These are phyloP conservation scores for Lathyrus tuberosus DNA, from an alignment of 306 rosid species.

Conservation along the genomic window DNA sequence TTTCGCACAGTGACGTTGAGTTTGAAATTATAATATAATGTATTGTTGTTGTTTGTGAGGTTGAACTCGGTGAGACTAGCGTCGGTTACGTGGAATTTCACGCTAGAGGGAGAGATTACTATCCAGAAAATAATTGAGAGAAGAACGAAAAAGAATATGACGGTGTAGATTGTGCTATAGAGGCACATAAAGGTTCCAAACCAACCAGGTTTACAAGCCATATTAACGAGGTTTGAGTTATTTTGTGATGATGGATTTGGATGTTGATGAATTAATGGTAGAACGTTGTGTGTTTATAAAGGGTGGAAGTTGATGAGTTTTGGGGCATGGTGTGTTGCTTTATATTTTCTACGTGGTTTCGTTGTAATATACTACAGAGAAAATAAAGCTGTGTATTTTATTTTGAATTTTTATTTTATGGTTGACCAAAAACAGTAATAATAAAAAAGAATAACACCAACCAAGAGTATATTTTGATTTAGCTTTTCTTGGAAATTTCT, in stretches of 20 bases:
- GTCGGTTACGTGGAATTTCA: constrained; percentile 37
- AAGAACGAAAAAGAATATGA: neutral
- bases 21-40: constrained; percentile 32
- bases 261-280: neutral
- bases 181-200: neutral
- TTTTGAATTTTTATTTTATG: too few species aligned
- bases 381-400: too few species aligned
- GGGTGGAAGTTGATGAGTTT: neutral
- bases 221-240: neutral
- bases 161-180: neutral
- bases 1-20: constrained; percentile 42
- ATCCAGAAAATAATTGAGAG: neutral
- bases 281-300: neutral
- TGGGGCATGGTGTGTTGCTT: neutral
- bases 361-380: neutral
- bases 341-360: neutral
- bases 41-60: constrained; percentile 28
- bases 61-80: constrained; percentile 41
- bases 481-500: too few species aligned
- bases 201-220: neutral
- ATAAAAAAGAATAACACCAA: too few species aligned
- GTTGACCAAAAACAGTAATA: too few species aligned
- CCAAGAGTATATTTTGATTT: too few species aligned
- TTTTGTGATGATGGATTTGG: neutral
- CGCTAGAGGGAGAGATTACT: constrained; percentile 23